Evolutionary conservation across 2,329 filamentous ascomycete genomes (phyloP).

Genomic region (Orbilia blumenaviensis): DNA sequence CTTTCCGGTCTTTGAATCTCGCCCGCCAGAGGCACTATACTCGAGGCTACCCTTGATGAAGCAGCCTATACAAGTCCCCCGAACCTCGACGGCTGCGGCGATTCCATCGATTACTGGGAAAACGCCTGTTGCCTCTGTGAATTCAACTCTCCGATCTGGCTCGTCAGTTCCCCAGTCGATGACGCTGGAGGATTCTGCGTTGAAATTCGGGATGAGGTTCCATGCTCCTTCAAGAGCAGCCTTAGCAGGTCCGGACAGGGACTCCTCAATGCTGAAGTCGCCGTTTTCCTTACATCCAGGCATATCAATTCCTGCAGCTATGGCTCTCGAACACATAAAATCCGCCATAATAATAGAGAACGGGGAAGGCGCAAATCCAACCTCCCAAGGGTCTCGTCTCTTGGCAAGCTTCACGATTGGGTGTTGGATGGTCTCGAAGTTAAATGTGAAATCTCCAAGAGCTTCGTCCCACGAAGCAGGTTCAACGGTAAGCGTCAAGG

Average conservation of each 20-base stretch:
- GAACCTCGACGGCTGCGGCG: not conserved
- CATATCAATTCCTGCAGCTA: not conserved
- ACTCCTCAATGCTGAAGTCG: not conserved
- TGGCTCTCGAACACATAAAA: not conserved
- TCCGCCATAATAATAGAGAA: not conserved
- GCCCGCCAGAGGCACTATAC: conserved; percentile 4
- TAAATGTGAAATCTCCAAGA: conserved; percentile 19
- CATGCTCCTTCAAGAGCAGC: not conserved
- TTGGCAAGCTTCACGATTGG: conserved; percentile 10
- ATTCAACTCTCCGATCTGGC: not conserved
- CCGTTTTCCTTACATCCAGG: not conserved
- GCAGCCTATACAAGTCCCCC: conserved; percentile 13
- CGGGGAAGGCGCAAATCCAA: not conserved
- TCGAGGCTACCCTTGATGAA: conserved; percentile 11
- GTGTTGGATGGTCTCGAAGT: conserved; percentile 5
- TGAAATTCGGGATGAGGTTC: conserved; percentile 13
- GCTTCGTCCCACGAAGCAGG: conserved; percentile 10
- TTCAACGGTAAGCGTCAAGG: not conserved
- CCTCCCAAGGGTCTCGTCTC: not conserved
- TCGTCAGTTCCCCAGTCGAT: conserved; percentile 21
- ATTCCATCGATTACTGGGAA: not conserved
- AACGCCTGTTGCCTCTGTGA: not conserved
- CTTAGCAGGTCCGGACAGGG: not conserved
- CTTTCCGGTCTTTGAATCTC: conserved; percentile 6
- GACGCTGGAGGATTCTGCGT: not conserved